A percentile compares a stretch with the other conserved stretches of the same genome.
These are phyloP conservation scores for Letharia columbiana DNA, from an alignment of 495 filamentous ascomycete genomes.

Conservation along the genomic window DNA sequence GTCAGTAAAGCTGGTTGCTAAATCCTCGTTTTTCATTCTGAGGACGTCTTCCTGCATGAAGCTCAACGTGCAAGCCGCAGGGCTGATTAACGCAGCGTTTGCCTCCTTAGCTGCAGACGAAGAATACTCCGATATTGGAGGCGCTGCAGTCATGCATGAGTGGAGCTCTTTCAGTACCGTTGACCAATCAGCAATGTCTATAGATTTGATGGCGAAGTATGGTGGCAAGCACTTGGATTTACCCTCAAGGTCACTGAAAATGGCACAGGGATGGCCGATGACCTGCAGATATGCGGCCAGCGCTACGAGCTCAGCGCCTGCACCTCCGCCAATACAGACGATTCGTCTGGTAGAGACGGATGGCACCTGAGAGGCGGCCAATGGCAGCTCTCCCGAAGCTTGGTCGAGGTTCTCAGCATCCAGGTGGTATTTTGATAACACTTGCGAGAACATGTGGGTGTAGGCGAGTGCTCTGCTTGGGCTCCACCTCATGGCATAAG, in stretches of 20 bases:
- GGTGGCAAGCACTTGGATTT: background rate
- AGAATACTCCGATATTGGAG: slow-evolving; percentile 46
- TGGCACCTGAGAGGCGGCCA: slow-evolving; percentile 3
- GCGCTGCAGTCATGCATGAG: slow-evolving; percentile 30
- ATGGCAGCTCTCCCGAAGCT: background rate
- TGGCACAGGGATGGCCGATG: slow-evolving; percentile 6
- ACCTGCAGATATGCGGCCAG: slow-evolving; percentile 42
- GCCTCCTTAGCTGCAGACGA: slow-evolving; percentile 38
- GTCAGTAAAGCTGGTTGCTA: slow-evolving; percentile 34
- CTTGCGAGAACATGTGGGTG: slow-evolving; percentile 26
- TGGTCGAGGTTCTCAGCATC: background rate
- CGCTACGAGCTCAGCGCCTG: slow-evolving; percentile 74
- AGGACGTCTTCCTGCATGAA: slow-evolving; percentile 62
- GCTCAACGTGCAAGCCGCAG: slow-evolving; percentile 32
- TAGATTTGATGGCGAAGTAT: slow-evolving; percentile 47
- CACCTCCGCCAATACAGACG: slow-evolving; percentile 76
- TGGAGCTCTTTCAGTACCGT: slow-evolving; percentile 49
- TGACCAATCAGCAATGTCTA: slow-evolving; percentile 78
- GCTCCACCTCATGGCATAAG: slow-evolving; percentile 84
- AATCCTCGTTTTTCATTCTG: slow-evolving; percentile 31
- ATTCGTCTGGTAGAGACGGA: slow-evolving; percentile 27
- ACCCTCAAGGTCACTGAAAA: background rate
- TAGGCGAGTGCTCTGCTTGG: slow-evolving; percentile 76
- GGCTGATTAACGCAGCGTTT: slow-evolving; percentile 36
- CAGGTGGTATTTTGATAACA: background rate